Evolutionary conservation across 208 protist genomes (phyloP).

Genomic region (Crithidia thermophila): DNA sequence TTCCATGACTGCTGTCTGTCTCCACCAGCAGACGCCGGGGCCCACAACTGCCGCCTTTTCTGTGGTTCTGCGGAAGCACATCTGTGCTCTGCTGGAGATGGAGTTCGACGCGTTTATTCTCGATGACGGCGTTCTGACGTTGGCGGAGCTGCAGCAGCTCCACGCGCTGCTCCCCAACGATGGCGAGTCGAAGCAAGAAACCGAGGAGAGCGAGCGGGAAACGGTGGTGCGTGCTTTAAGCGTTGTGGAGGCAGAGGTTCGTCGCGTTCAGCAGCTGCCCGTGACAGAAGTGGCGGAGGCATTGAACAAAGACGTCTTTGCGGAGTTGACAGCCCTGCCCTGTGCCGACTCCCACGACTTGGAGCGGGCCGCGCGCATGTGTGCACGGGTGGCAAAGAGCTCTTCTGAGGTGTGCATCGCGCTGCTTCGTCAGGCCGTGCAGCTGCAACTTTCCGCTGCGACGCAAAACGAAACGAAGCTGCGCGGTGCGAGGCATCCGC

Average conservation of each 20-base stretch:
- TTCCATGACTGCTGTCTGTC: slow-evolving; percentile 16
- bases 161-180: not conserved
- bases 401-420: too few species aligned
- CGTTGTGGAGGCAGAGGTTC: slow-evolving; percentile 2
- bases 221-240: not conserved
- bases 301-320: too few species aligned
- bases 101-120: slow-evolving; percentile 40
- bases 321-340: too few species aligned
- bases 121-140: slow-evolving; percentile 9
- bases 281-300: too few species aligned
- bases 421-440: too few species aligned
- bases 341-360: too few species aligned
- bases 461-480: too few species aligned
- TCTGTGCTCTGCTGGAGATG: slow-evolving; percentile 16
- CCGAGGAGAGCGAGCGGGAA: not conserved
- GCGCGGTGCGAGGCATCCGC: not conserved
- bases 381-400: too few species aligned
- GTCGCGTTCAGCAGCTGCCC: too few species aligned
- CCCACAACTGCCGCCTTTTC: not conserved
- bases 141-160: slow-evolving; percentile 12
- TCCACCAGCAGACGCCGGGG: not conserved
- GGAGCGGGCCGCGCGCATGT: too few species aligned
- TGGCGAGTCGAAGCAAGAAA: not conserved
- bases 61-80: slow-evolving; percentile 8
- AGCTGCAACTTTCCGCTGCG: too few species aligned